phyloP scores from a whole-genome alignment of 1,284 basidiomycete genomes.

The Ustilago lituana region DNA sequence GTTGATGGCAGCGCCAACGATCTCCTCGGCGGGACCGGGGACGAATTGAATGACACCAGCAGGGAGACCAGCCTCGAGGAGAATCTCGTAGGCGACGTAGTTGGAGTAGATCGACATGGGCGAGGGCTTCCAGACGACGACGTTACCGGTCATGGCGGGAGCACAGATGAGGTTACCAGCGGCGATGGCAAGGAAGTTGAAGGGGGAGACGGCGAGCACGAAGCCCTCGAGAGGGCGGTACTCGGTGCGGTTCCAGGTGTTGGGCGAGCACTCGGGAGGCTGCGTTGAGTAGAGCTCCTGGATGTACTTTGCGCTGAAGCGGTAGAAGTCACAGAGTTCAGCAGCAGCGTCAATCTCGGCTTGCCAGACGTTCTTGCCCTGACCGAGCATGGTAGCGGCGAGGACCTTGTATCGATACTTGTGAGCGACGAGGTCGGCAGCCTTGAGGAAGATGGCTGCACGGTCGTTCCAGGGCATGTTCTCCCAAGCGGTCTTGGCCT shows the following conservation, averaged over 20 bases:
- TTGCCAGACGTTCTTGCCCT: slow-evolving; percentile 99
- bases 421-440: slow-evolving; percentile 82
- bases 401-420: slow-evolving; percentile 93
- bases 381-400: slow-evolving; percentile 96
- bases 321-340: slow-evolving; percentile 92
- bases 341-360: slow-evolving; percentile 99
- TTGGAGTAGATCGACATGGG: slow-evolving; percentile 94
- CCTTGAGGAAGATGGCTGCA: slow-evolving; percentile 95
- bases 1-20: slow-evolving; percentile 69
- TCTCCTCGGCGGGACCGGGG: slow-evolving; percentile 70
- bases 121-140: slow-evolving; percentile 96
- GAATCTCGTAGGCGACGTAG: slow-evolving; percentile 90
- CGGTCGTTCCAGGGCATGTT: slow-evolving; percentile 93
- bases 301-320: slow-evolving; percentile 95
- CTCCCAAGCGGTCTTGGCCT: slow-evolving; percentile 89
- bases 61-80: slow-evolving; percentile 92
- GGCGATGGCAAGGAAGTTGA: slow-evolving; percentile 79
- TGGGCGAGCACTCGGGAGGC: slow-evolving; percentile 83
- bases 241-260: slow-evolving; percentile 95
- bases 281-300: slow-evolving; percentile 93
- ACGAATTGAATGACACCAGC: slow-evolving; percentile 96
- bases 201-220: slow-evolving; percentile 94
- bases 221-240: slow-evolving; percentile 97
- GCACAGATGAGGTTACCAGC: slow-evolving; percentile 69
- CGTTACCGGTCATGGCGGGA: slow-evolving; percentile 93